Percentiles rank a stretch among this genome's conserved stretches.
phyloP scores from a whole-genome alignment of 163 green algal genomes.

The Scenedesmus sp. region DNA sequence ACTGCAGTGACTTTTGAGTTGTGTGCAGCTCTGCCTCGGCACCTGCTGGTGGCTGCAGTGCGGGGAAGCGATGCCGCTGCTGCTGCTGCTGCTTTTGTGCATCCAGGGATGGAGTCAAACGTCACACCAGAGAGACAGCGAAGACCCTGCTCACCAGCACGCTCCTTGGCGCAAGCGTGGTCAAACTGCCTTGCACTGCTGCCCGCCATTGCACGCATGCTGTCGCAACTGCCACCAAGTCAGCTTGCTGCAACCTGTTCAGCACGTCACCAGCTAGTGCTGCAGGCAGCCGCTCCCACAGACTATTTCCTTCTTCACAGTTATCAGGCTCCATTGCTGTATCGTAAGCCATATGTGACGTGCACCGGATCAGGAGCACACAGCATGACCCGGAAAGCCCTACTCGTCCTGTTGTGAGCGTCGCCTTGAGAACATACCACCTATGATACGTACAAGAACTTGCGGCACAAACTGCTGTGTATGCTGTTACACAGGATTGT shows the following conservation, averaged over 20 bases:
- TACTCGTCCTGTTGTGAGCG: no score
- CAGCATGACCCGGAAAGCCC: not conserved
- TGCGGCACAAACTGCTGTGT: no score
- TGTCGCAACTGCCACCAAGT: not conserved
- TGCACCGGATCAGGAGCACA: not conserved
- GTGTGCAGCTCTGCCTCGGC: not conserved
- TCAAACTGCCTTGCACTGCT: slow-evolving; percentile 1
- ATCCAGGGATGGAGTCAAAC: not conserved
- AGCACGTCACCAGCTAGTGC: not conserved
- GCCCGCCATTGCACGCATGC: not conserved
- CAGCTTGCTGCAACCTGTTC: not conserved
- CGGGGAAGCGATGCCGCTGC: not conserved
- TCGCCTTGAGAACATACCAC: no score
- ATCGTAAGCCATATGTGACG: not conserved
- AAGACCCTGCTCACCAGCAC: slow-evolving; percentile 9
- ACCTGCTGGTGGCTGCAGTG: no score
- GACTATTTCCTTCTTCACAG: not conserved
- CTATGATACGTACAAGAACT: not conserved
- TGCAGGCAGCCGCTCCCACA: slow-evolving; percentile 25
- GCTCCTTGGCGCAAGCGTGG: not conserved
- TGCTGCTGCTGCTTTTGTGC: not conserved
- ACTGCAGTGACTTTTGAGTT: not conserved
- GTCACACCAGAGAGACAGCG: not conserved
- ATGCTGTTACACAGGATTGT: not conserved
- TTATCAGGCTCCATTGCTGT: not conserved